A percentile compares a stretch with the other conserved stretches of the same genome.
phyloP scores from a whole-genome alignment of 75 land plant species.

The Pseudotsuga menziesii region DNA sequence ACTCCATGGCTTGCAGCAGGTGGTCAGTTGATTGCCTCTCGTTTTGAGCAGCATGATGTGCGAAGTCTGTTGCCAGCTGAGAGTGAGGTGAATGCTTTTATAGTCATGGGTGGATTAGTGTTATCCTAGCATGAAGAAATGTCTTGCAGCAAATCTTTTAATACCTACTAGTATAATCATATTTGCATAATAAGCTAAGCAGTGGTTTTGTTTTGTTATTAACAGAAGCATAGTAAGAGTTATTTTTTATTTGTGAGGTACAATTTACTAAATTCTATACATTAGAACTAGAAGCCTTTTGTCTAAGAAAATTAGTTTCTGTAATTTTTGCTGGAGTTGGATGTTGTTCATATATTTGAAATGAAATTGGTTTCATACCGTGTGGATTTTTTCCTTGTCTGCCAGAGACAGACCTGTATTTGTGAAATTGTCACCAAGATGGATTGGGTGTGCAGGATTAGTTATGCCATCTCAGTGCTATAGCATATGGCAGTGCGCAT shows the following conservation, averaged over 20 bases:
- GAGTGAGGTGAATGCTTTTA: slow-evolving; percentile 60
- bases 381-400: background rate
- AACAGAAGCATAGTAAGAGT: background rate
- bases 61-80: slow-evolving; percentile 92
- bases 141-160: background rate
- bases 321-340: background rate
- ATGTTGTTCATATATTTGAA: background rate
- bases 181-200: background rate
- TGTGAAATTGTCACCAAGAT: background rate
- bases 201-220: background rate
- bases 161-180: background rate
- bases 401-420: background rate
- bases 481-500: background rate
- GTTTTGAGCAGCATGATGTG: slow-evolving; percentile 97
- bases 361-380: background rate
- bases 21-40: slow-evolving; percentile 87
- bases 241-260: background rate
- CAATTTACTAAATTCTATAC: background rate
- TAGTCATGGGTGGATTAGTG: background rate
- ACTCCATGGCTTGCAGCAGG: slow-evolving; percentile 98
- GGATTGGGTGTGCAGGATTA: background rate
- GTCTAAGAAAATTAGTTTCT: background rate
- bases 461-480: background rate
- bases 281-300: background rate
- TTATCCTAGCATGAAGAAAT: background rate